Percentiles rank a stretch among this genome's conserved stretches.
phyloP scores from a whole-genome alignment of 2,329 filamentous ascomycete genomes.

The Parascedosporium putredinis region DNA sequence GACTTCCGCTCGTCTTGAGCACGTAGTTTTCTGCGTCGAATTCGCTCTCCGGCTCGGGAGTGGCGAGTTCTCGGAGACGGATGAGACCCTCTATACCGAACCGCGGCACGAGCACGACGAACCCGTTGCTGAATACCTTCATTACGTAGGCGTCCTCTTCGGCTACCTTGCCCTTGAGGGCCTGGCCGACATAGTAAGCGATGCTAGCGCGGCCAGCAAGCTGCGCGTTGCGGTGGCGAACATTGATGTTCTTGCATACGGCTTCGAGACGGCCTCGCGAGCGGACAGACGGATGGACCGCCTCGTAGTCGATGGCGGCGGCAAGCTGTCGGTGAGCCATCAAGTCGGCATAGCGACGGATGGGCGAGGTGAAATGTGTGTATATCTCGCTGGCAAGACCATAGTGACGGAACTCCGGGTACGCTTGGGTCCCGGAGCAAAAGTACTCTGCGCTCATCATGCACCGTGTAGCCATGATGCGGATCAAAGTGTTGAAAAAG shows the following conservation, averaged over 20 bases:
- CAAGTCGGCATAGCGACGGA: conserved; percentile 94
- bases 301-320: conserved; percentile 87
- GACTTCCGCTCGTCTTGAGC: conserved; percentile 49
- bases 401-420: conserved; percentile 93
- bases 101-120: conserved; percentile 88
- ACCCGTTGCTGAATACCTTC: conserved; percentile 94
- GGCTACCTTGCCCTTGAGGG: conserved; percentile 64
- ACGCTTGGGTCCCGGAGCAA: conserved; percentile 83
- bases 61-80: conserved; percentile 69
- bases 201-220: conserved; percentile 89
- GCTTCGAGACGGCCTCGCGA: conserved; percentile 78
- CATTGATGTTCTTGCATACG: conserved; percentile 97
- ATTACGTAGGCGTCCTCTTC: conserved; percentile 94
- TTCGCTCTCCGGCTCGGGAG: conserved; percentile 65
- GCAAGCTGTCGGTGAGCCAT: conserved; percentile 90
- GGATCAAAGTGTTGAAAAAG: conserved; percentile 98
- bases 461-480: conserved; percentile 94
- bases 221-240: conserved; percentile 92
- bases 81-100: conserved; percentile 95
- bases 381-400: conserved; percentile 95
- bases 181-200: conserved; percentile 96
- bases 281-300: conserved; percentile 69
- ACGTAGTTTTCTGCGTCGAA: conserved; percentile 84
- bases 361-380: conserved; percentile 96
- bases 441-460: conserved; percentile 99